These are phyloP conservation scores for Santalum album DNA, from an alignment of 164 flowering plant genomes.

Conservation along the genomic window DNA sequence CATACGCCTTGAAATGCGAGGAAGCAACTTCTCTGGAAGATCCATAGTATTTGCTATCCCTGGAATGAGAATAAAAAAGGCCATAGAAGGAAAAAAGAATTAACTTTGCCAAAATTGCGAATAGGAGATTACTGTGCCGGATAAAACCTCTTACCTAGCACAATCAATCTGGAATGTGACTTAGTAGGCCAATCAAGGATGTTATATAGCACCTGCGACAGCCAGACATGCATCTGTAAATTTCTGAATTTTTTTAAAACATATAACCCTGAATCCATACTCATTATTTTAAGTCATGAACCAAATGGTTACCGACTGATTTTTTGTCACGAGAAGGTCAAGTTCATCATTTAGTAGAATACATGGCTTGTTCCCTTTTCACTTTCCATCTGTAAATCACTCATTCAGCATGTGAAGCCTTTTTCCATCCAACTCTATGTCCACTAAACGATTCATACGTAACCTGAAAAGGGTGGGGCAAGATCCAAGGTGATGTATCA, in stretches of 20 bases:
- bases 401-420: conserved; percentile 79
- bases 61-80: conserved; percentile 17
- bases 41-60: conserved; percentile 99
- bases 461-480: conserved; percentile 37
- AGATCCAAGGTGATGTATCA: background rate
- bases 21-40: conserved; percentile 97
- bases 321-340: conserved; percentile 90
- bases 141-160: conserved; percentile 47
- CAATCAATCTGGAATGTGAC: conserved; percentile 77
- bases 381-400: conserved; percentile 58
- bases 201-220: conserved; percentile 73
- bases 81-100: too few relatives aligned
- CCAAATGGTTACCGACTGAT: conserved; percentile 68
- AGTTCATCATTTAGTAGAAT: conserved; percentile 92
- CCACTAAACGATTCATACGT: conserved; percentile 90
- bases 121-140: background rate
- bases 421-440: conserved; percentile 89
- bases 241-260: background rate
- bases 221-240: background rate
- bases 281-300: conserved; percentile 1
- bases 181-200: conserved; percentile 98
- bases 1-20: conserved; percentile 97
- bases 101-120: background rate
- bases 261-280: background rate
- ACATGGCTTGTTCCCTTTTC: conserved; percentile 59